A percentile compares a stretch with the other conserved stretches of the same genome.
These are phyloP conservation scores for Pisolithus sp. DNA, from an alignment of 768 basidiomycete genomes.

Conservation along the genomic window DNA sequence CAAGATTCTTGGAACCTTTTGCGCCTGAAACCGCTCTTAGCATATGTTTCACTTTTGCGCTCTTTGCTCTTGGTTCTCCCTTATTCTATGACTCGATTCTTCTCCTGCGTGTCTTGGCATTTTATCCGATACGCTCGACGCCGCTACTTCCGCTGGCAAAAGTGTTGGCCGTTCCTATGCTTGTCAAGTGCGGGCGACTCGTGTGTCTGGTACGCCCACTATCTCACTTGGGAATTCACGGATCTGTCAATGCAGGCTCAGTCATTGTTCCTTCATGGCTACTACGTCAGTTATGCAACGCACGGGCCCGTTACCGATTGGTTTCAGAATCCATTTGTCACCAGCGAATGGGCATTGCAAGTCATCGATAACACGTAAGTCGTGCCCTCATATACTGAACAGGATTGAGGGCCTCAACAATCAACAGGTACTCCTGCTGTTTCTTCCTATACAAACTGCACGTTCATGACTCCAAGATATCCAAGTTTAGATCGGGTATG, in stretches of 20 bases:
- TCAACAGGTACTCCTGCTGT: conserved; percentile 18
- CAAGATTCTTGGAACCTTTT: neutral
- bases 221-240: neutral
- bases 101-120: conserved; percentile 30
- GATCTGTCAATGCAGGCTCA: neutral
- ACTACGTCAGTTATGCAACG: neutral
- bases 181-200: conserved; percentile 28
- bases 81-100: conserved; percentile 28
- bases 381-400: neutral
- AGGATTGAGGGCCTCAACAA: neutral
- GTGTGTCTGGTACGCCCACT: conserved; percentile 4
- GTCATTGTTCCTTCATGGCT: conserved; percentile 5
- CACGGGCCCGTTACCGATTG: neutral
- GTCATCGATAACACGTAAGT: neutral
- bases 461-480: neutral
- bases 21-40: neutral
- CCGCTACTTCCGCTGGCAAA: conserved; percentile 7
- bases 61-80: neutral
- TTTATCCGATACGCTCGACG: conserved; percentile 25
- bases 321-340: conserved; percentile 2
- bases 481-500: neutral
- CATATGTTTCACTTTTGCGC: neutral
- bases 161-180: conserved; percentile 23
- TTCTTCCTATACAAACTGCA: conserved; percentile 23
- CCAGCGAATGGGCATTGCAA: neutral